Percentiles rank a stretch among this genome's conserved stretches.
Evolutionary conservation across 1,139 yeast species (phyloP).

Genomic region (Wickerhamomyces sp.): DNA sequence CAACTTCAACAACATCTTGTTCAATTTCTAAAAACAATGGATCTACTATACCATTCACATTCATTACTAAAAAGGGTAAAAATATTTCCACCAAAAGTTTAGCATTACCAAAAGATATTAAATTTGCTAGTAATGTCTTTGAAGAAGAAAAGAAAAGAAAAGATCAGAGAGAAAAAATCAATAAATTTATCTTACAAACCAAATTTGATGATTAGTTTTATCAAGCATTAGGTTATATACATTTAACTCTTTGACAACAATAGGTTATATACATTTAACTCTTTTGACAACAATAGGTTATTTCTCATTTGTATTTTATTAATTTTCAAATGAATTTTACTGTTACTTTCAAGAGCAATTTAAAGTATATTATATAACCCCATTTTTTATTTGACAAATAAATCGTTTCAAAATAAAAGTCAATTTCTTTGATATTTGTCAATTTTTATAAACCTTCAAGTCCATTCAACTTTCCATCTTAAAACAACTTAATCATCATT

Average conservation of each 20-base stretch:
- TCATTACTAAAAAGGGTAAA: conserved; percentile 50
- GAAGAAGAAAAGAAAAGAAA: conserved; percentile 31
- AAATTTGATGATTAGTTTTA: conserved; percentile 27
- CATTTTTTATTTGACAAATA: too few species aligned
- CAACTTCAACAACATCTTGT: background rate
- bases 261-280: background rate
- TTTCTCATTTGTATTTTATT: background rate
- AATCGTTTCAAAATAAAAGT: too few species aligned
- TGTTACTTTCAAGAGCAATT: too few species aligned
- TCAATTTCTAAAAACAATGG: conserved; percentile 13
- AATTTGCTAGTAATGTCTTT: conserved; percentile 40
- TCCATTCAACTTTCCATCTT: too few species aligned
- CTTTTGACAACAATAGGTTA: background rate
- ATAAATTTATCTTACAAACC: conserved; percentile 30
- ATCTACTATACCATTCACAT: conserved; percentile 40
- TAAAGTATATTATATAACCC: too few species aligned
- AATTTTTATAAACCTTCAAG: too few species aligned
- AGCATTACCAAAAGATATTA: conserved; percentile 43
- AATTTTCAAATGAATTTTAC: background rate
- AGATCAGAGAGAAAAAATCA: conserved; percentile 32
- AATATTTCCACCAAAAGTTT: conserved; percentile 40
- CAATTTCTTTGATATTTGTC: too few species aligned
- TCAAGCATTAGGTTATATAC: too few species aligned
- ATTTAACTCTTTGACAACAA: background rate
- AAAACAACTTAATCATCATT: too few species aligned